Evolutionary conservation across 139 green algal genomes (phyloP).

Genomic region (Ostreobium quekettii): DNA sequence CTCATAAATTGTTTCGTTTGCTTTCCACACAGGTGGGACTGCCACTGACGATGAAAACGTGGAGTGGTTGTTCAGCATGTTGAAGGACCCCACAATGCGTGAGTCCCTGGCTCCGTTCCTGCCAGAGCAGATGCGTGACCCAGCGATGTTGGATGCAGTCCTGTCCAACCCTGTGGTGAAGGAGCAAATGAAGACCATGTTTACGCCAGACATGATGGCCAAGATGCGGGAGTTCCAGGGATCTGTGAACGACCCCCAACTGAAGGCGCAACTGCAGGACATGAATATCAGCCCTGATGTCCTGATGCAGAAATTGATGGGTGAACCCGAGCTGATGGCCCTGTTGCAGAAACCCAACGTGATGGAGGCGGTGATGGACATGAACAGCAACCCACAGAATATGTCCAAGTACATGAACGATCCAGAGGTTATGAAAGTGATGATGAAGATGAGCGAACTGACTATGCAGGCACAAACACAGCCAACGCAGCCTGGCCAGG

Average conservation of each 20-base stretch:
- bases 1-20: too few species aligned
- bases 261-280: conserved; percentile 9
- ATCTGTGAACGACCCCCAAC: not conserved
- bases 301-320: conserved; percentile 18
- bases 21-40: too few species aligned
- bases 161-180: conserved; percentile 10
- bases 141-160: conserved; percentile 9
- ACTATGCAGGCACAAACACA: conserved; percentile 9
- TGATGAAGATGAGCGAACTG: conserved; percentile 21
- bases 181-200: conserved; percentile 17
- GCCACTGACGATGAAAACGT: conserved; percentile 14
- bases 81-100: conserved; percentile 12
- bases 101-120: conserved; percentile 15
- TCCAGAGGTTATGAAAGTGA: conserved; percentile 19
- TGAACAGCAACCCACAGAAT: conserved; percentile 12
- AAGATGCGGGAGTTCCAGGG: conserved; percentile 1
- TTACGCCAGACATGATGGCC: conserved; percentile 3
- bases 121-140: conserved; percentile 14
- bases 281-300: conserved; percentile 20
- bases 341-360: conserved; percentile 18
- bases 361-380: conserved; percentile 16
- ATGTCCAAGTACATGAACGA: conserved; percentile 19
- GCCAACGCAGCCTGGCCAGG: too few species aligned
- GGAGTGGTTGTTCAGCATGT: conserved; percentile 14
- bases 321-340: conserved; percentile 6